Evolutionary conservation across 257 asterid species (phyloP), one percentile per base, ranked within the genome.

Genomic region (Solanum corneliomulleri): DNA sequence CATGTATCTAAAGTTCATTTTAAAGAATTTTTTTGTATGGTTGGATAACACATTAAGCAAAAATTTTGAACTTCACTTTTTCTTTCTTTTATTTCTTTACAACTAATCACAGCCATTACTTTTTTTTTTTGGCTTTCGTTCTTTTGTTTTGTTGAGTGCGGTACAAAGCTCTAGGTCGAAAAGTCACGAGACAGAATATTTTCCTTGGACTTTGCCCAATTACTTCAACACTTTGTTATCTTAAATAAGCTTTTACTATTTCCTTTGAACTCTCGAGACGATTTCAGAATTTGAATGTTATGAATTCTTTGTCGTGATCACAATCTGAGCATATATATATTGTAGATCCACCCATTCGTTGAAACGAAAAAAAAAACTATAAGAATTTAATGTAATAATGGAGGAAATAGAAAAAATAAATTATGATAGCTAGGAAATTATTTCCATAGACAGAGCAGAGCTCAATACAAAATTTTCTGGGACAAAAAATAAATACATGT

Each of bases 121-220:
- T 80, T 45, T 69, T 69, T 14, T 81, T 47, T 81, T 33, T 33
- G 35, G 18, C 84, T 78, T 78, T 78, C 42, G 27, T 16, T 78
- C 66, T 78, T 78, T 78, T 78, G 27, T 45, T 45, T 78, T 45
- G 66, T 11, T 31, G 39, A 81, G 85, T 81, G 85, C 85, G 68
- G 70, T 81, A 49, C 85, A 81, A 81, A 49, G 70, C 85, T 31
- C 45, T 18, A 81, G 85, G 85, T 29, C 31, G 20, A 29, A 45
- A 80, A 80, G 84, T 80, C 84, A 47, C 0, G 84, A 80, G 41
- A 74, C 81, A 77, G 84, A 45, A 81, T 81, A 81, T 81, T 31
- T 49, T 81, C 69, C 69, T 47, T 81, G 85, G 70, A 81, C 70
- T 81, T 47, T 80, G 68, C 68, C 84, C 84, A 80, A 80, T 27